Evolutionary conservation across 2,329 filamentous ascomycete species (phyloP).

Genomic region (Aspergillus pseudoviridinutans): DNA sequence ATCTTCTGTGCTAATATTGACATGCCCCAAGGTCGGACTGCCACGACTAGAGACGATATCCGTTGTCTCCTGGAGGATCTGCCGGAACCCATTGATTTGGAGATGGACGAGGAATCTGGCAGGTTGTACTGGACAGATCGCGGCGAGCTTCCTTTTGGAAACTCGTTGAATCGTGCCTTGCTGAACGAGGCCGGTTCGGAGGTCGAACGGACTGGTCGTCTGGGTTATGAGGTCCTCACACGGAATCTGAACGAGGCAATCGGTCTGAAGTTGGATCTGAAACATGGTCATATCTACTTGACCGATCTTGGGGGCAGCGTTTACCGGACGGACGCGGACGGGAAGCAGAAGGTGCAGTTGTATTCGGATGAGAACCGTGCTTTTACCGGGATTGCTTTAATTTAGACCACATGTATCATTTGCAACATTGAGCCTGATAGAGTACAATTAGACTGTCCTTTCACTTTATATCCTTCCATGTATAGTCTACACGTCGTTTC

Average conservation of each 20-base stretch:
- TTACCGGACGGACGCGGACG: conserved; percentile 21
- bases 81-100: conserved; percentile 57
- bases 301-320: conserved; percentile 27
- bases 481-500: too few species aligned
- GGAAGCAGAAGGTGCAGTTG: conserved; percentile 13
- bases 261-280: conserved; percentile 38
- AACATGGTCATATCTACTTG: conserved; percentile 18
- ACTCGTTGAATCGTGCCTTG: conserved; percentile 46
- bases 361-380: conserved; percentile 13
- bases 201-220: conserved; percentile 24
- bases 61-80: conserved; percentile 42
- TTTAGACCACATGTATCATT: neutral
- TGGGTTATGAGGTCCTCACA: conserved; percentile 18
- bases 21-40: conserved; percentile 32
- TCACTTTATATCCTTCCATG: too few species aligned
- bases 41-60: conserved; percentile 39
- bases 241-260: conserved; percentile 46
- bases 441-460: too few species aligned
- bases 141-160: conserved; percentile 54
- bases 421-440: too few species aligned
- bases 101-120: conserved; percentile 46
- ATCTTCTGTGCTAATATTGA: conserved; percentile 51
- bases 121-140: conserved; percentile 60
- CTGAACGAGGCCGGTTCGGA: conserved; percentile 14
- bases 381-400: conserved; percentile 16